Evolutionary conservation across 176 grass and related monocot species (phyloP).

Genomic region (Aegilops longissima): DNA sequence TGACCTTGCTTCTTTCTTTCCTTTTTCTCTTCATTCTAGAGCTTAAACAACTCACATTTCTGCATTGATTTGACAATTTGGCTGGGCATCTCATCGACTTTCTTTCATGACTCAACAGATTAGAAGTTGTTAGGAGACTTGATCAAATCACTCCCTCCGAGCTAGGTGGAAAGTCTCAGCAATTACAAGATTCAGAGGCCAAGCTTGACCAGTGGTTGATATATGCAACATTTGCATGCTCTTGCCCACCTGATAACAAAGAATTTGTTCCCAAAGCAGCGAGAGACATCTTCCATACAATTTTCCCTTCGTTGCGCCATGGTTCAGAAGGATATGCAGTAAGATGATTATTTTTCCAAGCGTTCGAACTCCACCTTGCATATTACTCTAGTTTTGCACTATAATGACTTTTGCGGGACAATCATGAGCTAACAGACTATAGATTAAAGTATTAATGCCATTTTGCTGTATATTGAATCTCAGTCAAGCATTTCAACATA

Average conservation of each 20-base stretch:
- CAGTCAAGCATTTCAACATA: conserved; percentile 17
- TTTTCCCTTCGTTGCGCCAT: conserved; percentile 89
- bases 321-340: conserved; percentile 93
- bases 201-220: conserved; percentile 97
- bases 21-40: neutral
- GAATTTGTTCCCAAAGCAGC: conserved; percentile 52
- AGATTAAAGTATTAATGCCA: neutral
- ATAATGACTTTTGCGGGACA: neutral
- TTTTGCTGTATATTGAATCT: conserved; percentile 11
- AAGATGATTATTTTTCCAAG: conserved; percentile 51
- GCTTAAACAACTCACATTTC: neutral
- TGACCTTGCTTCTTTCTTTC: neutral
- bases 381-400: neutral
- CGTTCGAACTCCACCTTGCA: conserved; percentile 11
- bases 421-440: neutral
- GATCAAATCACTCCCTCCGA: conserved; percentile 86
- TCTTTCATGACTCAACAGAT: conserved; percentile 46
- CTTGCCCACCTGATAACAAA: conserved; percentile 76
- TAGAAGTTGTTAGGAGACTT: conserved; percentile 83
- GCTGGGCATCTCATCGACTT: conserved; percentile 19
- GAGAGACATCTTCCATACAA: conserved; percentile 92
- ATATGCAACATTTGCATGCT: conserved; percentile 96
- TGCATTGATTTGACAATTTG: conserved; percentile 20
- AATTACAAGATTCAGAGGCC: conserved; percentile 75
- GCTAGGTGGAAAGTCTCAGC: conserved; percentile 87